These are phyloP conservation scores for Camelina sativa DNA, from an alignment of 345 rosid genomes.

Conservation along the genomic window DNA sequence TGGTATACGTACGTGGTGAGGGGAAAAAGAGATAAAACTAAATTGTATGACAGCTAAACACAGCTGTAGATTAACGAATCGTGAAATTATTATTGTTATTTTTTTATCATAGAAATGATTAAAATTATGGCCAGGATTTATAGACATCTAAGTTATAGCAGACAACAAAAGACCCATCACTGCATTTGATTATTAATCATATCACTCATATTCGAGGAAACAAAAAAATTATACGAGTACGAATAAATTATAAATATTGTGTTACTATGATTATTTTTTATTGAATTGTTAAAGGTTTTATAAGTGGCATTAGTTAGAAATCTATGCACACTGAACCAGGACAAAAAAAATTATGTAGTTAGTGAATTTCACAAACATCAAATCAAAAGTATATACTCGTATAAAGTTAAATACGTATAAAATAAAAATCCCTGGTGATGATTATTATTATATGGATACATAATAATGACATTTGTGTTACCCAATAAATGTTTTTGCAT, in stretches of 20 bases:
- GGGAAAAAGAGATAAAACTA: background rate
- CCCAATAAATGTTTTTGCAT: constrained; percentile 38
- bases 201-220: constrained; percentile 28
- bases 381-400: constrained; percentile 6
- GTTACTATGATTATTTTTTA: background rate
- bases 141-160: constrained; percentile 42
- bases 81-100: constrained; percentile 26
- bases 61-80: constrained; percentile 60
- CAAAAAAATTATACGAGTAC: constrained; percentile 29
- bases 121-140: constrained; percentile 37
- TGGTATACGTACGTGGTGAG: constrained; percentile 37
- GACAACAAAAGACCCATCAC: constrained; percentile 45
- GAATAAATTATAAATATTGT: constrained; percentile 5
- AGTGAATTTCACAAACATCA: constrained; percentile 23
- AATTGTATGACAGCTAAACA: constrained; percentile 46
- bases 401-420: background rate
- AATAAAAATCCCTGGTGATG: background rate
- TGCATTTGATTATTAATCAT: constrained; percentile 32
- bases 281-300: background rate
- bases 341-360: constrained; percentile 21
- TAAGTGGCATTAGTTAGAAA: constrained; percentile 28
- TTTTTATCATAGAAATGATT: constrained; percentile 16
- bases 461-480: constrained; percentile 37
- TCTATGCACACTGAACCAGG: constrained; percentile 44
- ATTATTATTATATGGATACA: constrained; percentile 20